A percentile compares a stretch with the other conserved stretches of the same genome.
Evolutionary conservation across 257 asterid species (phyloP).

Genomic region (Penstemon eatonii): DNA sequence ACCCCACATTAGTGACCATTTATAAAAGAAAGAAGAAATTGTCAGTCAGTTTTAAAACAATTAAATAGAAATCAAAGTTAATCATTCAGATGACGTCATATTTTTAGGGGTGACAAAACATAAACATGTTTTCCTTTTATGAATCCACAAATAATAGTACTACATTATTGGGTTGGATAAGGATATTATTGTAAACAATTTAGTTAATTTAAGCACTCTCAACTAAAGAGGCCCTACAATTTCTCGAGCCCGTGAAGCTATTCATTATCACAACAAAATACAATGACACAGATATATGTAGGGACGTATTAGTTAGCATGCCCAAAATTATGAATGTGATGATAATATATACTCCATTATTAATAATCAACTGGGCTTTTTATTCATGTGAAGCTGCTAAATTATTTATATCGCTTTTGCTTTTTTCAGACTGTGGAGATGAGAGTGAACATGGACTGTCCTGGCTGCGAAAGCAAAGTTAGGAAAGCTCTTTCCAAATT

Average conservation of each 20-base stretch:
- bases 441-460: constrained; percentile 88
- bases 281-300: neutral
- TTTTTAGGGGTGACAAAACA: too few species aligned
- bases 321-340: constrained; percentile 5
- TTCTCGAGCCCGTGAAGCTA: neutral
- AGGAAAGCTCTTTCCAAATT: constrained; percentile 61
- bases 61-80: too few species aligned
- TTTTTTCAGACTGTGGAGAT: constrained; percentile 71
- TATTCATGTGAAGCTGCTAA: too few species aligned
- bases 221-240: neutral
- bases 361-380: neutral
- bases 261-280: constrained; percentile 3
- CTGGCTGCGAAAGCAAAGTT: constrained; percentile 65
- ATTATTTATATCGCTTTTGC: neutral
- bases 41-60: too few species aligned
- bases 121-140: too few species aligned
- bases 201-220: neutral
- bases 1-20: too few species aligned
- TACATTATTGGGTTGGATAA: neutral
- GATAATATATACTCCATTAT: neutral
- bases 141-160: too few species aligned
- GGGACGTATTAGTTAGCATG: constrained; percentile 15
- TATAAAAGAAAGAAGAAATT: too few species aligned
- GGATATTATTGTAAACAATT: neutral
- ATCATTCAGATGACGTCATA: too few species aligned